These are phyloP conservation scores for Domatiomyces catenatus DNA, from an alignment of 2,329 filamentous ascomycete species.

Conservation along the genomic window DNA sequence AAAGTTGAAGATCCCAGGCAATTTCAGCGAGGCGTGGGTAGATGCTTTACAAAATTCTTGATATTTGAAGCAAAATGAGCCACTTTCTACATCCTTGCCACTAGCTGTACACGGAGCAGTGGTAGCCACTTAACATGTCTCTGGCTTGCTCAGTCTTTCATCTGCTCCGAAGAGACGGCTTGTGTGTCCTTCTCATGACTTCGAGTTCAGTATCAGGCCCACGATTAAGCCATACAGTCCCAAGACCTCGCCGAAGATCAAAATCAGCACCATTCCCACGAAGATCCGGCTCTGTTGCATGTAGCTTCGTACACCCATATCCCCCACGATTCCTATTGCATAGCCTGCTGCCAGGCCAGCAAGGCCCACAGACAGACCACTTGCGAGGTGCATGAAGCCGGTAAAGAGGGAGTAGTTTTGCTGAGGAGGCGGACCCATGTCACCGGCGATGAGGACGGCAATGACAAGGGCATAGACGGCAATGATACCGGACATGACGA, in stretches of 20 bases:
- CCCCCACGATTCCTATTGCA: conserved; percentile 88
- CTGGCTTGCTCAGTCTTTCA: background rate
- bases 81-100: background rate
- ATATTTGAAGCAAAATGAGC: background rate
- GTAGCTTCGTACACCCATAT: conserved; percentile 80
- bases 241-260: conserved; percentile 96
- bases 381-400: conserved; percentile 85
- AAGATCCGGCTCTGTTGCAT: conserved; percentile 95
- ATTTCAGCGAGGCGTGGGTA: background rate
- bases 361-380: conserved; percentile 78
- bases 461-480: conserved; percentile 96
- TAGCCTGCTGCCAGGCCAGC: conserved; percentile 90
- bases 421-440: conserved; percentile 57
- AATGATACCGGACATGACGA: conserved; percentile 96
- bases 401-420: conserved; percentile 70
- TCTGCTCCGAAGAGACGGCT: background rate
- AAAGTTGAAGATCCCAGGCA: too few relatives aligned
- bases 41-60: background rate
- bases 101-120: background rate
- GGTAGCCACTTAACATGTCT: background rate
- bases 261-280: conserved; percentile 94
- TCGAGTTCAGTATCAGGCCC: conserved; percentile 82
- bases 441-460: conserved; percentile 84
- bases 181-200: conserved; percentile 37
- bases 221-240: conserved; percentile 94